Evolutionary conservation across 108 stramenopile species (phyloP).

Genomic region (Fistulifera solaris): DNA sequence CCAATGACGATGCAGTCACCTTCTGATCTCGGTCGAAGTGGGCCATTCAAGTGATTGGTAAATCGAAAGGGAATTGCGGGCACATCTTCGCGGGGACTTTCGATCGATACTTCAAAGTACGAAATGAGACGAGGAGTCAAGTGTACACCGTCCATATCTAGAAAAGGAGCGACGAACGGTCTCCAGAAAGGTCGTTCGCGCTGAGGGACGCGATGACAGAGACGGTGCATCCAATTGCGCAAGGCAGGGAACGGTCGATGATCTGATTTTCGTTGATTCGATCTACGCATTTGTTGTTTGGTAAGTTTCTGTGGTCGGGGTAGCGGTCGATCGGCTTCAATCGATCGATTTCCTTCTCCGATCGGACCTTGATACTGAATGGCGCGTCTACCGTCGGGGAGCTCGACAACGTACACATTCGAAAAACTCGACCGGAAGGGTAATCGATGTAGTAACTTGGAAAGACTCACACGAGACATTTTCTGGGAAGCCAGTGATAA

Average conservation of each 20-base stretch:
- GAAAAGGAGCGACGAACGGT: constrained; percentile 49
- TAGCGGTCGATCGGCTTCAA: constrained; percentile 51
- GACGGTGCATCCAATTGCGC: background rate
- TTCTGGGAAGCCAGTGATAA: too few relatives aligned
- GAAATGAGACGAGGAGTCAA: constrained; percentile 56
- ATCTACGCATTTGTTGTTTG: background rate
- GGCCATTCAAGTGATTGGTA: background rate
- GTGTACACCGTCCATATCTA: constrained; percentile 15
- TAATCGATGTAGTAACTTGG: too few relatives aligned
- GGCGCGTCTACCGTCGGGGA: background rate
- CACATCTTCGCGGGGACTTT: background rate
- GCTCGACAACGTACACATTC: too few relatives aligned
- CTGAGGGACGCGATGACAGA: constrained; percentile 4
- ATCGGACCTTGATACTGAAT: constrained; percentile 49
- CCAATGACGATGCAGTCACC: constrained; percentile 73
- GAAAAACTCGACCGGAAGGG: too few relatives aligned
- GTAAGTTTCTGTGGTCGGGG: constrained; percentile 19
- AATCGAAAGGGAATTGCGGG: background rate
- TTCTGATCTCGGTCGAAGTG: constrained; percentile 2
- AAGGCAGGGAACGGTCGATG: background rate
- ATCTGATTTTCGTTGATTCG: background rate
- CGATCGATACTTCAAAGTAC: constrained; percentile 70
- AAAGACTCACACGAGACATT: too few relatives aligned
- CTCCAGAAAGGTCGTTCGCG: background rate
- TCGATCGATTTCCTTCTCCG: constrained; percentile 61